Percentiles rank a stretch among this genome's conserved stretches.
These are phyloP conservation scores for Chalaropsis ovoidea DNA, from an alignment of 2,329 filamentous ascomycete species.

Conservation along the genomic window DNA sequence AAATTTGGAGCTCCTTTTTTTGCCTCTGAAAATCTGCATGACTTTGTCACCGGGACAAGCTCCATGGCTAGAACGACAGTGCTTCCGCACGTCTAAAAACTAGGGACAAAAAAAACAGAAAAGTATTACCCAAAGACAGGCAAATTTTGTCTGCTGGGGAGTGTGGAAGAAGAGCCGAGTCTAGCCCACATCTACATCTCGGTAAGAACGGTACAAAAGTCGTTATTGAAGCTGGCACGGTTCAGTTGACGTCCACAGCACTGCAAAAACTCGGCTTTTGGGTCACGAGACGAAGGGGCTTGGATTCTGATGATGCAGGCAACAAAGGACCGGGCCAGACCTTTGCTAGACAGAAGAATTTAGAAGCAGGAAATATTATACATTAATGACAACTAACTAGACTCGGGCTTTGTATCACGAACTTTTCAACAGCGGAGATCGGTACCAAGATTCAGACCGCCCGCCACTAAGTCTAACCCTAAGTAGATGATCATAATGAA, in stretches of 20 bases:
- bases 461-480: neutral
- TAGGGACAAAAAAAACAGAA: neutral
- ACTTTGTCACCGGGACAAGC: slow-evolving; percentile 7
- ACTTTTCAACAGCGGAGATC: neutral
- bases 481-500: too few relatives aligned
- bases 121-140: neutral
- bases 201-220: neutral
- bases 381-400: too few relatives aligned
- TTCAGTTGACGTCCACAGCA: neutral
- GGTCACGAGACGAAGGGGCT: neutral
- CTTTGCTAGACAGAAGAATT: neutral
- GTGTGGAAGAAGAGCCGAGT: neutral
- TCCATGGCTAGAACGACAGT: neutral
- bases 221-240: neutral
- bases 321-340: neutral
- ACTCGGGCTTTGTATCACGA: neutral
- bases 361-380: too few relatives aligned
- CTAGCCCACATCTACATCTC: neutral
- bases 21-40: neutral
- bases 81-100: neutral
- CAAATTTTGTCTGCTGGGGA: neutral
- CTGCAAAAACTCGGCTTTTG: neutral
- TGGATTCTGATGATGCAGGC: neutral
- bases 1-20: neutral
- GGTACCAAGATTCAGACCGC: neutral